Evolutionary conservation across 2,329 filamentous ascomycete genomes (phyloP), one percentile per base, ranked within the genome.

Genomic region (Pseudocercospora eumusae): DNA sequence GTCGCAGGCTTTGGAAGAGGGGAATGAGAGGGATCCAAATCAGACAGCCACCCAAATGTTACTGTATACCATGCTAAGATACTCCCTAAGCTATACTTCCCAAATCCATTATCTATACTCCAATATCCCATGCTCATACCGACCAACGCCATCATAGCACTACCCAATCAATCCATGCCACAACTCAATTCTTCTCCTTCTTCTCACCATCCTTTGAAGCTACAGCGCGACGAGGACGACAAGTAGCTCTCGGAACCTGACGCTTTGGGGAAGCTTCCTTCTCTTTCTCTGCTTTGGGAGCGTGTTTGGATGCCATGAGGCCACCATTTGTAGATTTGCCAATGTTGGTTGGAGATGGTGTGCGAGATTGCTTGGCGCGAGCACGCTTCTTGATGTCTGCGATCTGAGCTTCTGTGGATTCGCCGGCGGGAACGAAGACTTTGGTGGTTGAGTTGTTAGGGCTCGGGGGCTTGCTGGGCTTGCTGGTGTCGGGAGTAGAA

Each of bases 291-390:
- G 21, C 25, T 45, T 45, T 31, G 9, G 58, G 55, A 11, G 60
- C 66, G 23, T 64, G 64, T 27, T 53, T 56, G 1, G 62, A 65
- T 23, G 60, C 62, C 66, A 64, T 61, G 40, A 65, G 54, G 11
- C 59, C 56, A 44, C 59, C 56, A 49, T 56, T 25, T 44, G 40
- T 42, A 25, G 55, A 27, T 20, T 56, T 55, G 33, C 47, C 33
- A 59, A 78, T 74, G 63, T 71, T 70, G 42, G 69, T 82, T 78
- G 4, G 81, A 81, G 71, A 83, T 76, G 63, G 47, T n/a, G 56
- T 60, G 47, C 58, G 61, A 23, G 54, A 60, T 20, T 59, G 61
- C 52, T 54, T 54, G 7, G 49, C 50, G 31, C 52, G 45, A 25
- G 56, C 53, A 2, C 47, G 47, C 52, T 40, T 57, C 55, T 31